Base-by-base conservation (phyloP, 306 rosid species). In the Vicia villosa region DNA sequence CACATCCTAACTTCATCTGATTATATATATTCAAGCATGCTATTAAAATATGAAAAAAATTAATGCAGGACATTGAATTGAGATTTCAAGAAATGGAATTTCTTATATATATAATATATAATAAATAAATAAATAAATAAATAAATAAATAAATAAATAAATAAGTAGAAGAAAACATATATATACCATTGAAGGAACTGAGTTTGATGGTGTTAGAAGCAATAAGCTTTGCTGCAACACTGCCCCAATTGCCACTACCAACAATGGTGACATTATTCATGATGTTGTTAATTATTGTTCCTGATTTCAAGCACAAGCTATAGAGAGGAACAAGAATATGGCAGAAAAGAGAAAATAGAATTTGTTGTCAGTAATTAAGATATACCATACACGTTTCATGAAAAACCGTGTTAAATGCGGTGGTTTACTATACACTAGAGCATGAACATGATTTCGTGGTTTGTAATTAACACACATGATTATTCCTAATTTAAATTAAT, bases 191-290 rank as follows among this genome's bases (percentile, higher is more conserved):
- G 74, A 90, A 94, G 30, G 87, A 78, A 58, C 65, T 32, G 22
- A 84, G 88, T 19, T 47, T 64, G 72, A 83, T 72, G 47, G 99
- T 79, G 75, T 94, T 90, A 34, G 91, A 88, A 38, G 99, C 99
- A 78, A 91, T 84, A 80, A 94, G 97, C 84, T 84, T 90, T 38
- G 95, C 78, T 1, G 99, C 97, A 24, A 94, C 97, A 69, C 95
- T 88, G 10, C 99, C 99, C 97, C 97, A 94, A 45, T 90, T 91
- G 47, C 97, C 99, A 47, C 99, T 94, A 6, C 99, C 99, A 42
- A 91, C 79, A 17, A 94, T 66, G n/a, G 97, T 74, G 77, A 94
- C 92, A 78, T 73, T 94, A 22, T 13, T 37, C 78, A 64, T 72
- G 4, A n/a, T 12, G 70, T 28, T 66, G 70, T 22, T 28, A 3